Percentiles rank a stretch among this genome's conserved stretches.
These are phyloP conservation scores for Kluyveromyces sp. DNA, from an alignment of 1,139 yeast genomes.

Conservation along the genomic window DNA sequence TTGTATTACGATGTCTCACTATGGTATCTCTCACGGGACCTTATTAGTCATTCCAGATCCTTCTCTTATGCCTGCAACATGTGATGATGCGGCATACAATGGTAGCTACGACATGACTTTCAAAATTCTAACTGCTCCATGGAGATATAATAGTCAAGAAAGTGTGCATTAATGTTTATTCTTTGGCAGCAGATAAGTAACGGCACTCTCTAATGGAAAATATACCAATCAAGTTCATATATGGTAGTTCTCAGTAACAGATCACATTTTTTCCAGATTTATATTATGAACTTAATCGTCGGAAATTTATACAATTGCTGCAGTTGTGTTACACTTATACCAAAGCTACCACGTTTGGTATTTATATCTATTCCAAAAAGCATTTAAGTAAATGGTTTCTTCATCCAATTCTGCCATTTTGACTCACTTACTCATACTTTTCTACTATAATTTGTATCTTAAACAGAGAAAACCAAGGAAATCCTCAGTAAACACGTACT, in stretches of 20 bases:
- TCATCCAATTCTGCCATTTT: too few species aligned
- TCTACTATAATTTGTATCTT: too few species aligned
- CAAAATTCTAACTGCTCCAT: neutral
- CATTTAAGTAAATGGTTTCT: too few species aligned
- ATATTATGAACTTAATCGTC: neutral
- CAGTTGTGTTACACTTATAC: too few species aligned
- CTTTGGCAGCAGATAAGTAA: neutral
- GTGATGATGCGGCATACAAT: neutral
- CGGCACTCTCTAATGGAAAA: neutral
- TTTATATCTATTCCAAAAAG: too few species aligned
- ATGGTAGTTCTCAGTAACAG: neutral
- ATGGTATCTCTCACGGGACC: conserved; percentile 4
- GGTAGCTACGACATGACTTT: neutral
- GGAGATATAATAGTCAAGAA: neutral
- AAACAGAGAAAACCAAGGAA: too few species aligned
- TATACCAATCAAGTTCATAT: neutral
- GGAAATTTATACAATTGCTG: too few species aligned
- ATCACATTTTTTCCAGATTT: neutral
- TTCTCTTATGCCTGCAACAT: neutral
- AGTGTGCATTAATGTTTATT: neutral
- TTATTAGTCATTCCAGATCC: conserved; percentile 3
- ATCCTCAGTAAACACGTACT: too few species aligned
- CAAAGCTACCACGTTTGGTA: too few species aligned
- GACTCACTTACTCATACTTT: too few species aligned
- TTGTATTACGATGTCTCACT: conserved; percentile 4